Conservation (phyloP, 306 rosid species). For the Vachellia collinsii region DNA sequence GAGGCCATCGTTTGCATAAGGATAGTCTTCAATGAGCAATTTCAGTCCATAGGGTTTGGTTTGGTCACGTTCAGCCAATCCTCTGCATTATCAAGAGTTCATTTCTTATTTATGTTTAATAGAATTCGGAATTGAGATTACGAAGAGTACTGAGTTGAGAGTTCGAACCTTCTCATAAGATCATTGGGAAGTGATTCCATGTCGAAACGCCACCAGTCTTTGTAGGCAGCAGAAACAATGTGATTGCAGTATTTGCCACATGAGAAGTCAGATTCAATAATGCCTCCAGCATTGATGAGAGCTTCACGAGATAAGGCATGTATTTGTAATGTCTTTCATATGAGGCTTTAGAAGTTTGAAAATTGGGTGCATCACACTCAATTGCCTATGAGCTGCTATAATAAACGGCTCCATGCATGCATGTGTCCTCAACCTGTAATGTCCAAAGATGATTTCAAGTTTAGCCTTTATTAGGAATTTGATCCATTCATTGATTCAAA, state of each 20-base stretch:
- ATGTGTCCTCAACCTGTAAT: conserved; percentile 48
- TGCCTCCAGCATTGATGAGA: conserved; percentile 47
- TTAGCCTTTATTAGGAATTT: too few relatives aligned
- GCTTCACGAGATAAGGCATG: conserved; percentile 50
- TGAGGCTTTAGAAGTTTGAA: conserved; percentile 50
- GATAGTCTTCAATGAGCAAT: conserved; percentile 73
- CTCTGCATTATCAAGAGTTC: conserved; percentile 38
- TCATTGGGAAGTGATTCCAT: conserved; percentile 45
- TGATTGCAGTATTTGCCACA: conserved; percentile 33
- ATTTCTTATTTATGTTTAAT: too few relatives aligned
- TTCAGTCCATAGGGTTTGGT: conserved; percentile 70
- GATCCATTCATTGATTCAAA: too few relatives aligned
- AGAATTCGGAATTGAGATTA: too few relatives aligned
- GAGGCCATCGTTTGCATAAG: conserved; percentile 81
- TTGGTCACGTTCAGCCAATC: conserved; percentile 74
- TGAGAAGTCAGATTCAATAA: conserved; percentile 42
- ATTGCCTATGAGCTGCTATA: conserved; percentile 42
- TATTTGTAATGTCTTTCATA: conserved; percentile 39
- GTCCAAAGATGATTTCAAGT: neutral
- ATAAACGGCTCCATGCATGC: conserved; percentile 51
- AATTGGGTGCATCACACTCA: conserved; percentile 46
- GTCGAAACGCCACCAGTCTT: conserved; percentile 55
- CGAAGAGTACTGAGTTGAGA: too few relatives aligned
- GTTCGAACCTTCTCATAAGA: conserved; percentile 42
- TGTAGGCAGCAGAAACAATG: conserved; percentile 44